These are phyloP conservation scores for Artomyces pyxidatus DNA, from an alignment of 768 basidiomycete species.

Conservation along the genomic window DNA sequence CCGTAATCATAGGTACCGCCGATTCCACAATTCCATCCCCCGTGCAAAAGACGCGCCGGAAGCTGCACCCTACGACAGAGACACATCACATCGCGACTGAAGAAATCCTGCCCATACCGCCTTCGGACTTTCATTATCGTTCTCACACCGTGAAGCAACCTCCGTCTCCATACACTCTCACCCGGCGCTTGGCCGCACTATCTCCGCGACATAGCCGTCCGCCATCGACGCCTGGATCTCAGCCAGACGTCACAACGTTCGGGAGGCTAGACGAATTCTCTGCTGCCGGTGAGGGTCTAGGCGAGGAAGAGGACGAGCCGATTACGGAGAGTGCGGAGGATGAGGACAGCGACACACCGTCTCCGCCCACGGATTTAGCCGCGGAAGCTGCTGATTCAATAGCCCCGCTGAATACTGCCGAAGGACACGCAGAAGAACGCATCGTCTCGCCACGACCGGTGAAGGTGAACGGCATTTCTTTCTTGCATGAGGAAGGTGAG, in stretches of 20 bases:
- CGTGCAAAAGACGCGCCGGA: slow-evolving; percentile 24
- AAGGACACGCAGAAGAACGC: not conserved
- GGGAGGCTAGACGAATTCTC: not conserved
- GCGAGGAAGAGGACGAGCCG: not conserved
- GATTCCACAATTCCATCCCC: slow-evolving; percentile 62
- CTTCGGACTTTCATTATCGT: slow-evolving; percentile 8
- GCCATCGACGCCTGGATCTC: not conserved
- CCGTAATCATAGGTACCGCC: slow-evolving; percentile 43
- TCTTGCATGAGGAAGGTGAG: not conserved
- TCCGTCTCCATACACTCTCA: slow-evolving; percentile 22
- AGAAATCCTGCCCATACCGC: slow-evolving; percentile 18
- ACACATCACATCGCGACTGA: slow-evolving; percentile 8
- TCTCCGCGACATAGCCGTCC: slow-evolving; percentile 17
- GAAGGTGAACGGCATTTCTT: not conserved
- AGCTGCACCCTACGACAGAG: slow-evolving; percentile 15
- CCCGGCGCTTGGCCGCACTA: slow-evolving; percentile 20
- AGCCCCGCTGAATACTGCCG: not conserved
- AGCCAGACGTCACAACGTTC: not conserved
- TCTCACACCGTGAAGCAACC: slow-evolving; percentile 20
- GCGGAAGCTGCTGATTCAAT: not conserved
- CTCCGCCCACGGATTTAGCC: not conserved
- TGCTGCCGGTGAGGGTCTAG: not conserved
- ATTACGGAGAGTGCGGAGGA: not conserved
- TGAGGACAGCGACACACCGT: not conserved
- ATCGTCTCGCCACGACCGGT: not conserved